Evolutionary conservation across 2,329 filamentous ascomycete genomes (phyloP).

Genomic region (Orbilia javanica): DNA sequence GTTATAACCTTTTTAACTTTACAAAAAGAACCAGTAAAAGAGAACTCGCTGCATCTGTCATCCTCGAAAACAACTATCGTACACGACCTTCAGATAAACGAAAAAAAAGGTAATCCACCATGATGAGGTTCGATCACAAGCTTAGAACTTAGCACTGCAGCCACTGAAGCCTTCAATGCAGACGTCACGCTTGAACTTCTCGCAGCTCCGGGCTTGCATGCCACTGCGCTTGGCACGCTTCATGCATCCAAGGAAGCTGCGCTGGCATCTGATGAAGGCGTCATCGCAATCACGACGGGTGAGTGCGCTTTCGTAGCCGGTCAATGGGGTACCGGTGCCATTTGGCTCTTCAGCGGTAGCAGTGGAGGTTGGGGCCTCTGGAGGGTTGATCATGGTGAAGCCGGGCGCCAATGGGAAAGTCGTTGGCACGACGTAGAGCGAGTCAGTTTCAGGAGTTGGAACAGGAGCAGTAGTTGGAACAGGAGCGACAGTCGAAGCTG

Average conservation of each 20-base stretch:
- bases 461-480: background rate
- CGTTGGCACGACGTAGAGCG: conserved; percentile 5
- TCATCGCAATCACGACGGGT: conserved; percentile 51
- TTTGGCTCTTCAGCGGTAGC: conserved; percentile 18
- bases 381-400: conserved; percentile 31
- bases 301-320: conserved; percentile 33
- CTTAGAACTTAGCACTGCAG: conserved; percentile 43
- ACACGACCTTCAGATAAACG: conserved; percentile 8
- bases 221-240: conserved; percentile 51
- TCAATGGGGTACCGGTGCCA: conserved; percentile 46
- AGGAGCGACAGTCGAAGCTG: background rate
- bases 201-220: conserved; percentile 53
- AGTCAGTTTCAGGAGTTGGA: background rate
- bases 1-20: background rate
- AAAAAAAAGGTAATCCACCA: background rate
- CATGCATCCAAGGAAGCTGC: conserved; percentile 48
- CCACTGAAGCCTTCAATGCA: conserved; percentile 41
- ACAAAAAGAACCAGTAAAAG: conserved; percentile 7
- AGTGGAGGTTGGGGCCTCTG: conserved; percentile 21
- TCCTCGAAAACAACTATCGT: conserved; percentile 30
- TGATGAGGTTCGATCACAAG: background rate
- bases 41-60: conserved; percentile 11
- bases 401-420: conserved; percentile 23
- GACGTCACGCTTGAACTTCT: conserved; percentile 52
- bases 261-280: conserved; percentile 41